Base-by-base conservation (phyloP, 176 grass and related monocot genomes). In the Areca catechu region DNA sequence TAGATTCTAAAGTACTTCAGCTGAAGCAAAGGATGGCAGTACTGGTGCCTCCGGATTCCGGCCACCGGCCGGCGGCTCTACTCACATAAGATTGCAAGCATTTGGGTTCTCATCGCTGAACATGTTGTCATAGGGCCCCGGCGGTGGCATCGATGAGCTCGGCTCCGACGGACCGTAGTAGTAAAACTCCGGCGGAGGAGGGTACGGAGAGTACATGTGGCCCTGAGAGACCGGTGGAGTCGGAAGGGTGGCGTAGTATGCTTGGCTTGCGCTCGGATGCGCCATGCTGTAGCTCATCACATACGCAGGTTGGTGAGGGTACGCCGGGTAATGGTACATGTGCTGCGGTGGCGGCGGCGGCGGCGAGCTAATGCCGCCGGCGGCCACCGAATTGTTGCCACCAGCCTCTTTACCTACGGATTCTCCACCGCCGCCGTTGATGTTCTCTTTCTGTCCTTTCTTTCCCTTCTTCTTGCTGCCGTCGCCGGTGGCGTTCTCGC, bases 31-130 rank as follows among this genome's bases (percentile, higher is more conserved):
- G 14, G 34, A 43, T 29, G 27, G 27, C 9, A 43, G 34, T 43
- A 43, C 34, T 43, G 34, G 34, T 14, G 34, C 34, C 34, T 43
- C 34, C 10, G 34, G 9, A 43, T 43, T 43, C 34, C 34, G 34
- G 34, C 34, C 34, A 12, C 9, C 34, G 0, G 34, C 34, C 34
- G 34, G 34, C n/a, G 6, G 53, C 15, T 5, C 18, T 17, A 3
- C 16, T 80, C 71, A 81, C 78, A 81, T 81, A 9, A 81, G 47
- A 47, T 24, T 50, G 78, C 78, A 81, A 1, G 65, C 68, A 52
- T 81, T 75, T 20, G 71, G 71, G 37, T 81, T 81, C 51, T 75
- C 78, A 5, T 81, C 78, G 78, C 66, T 81, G 78, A 81, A 81
- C 7, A 81, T 55, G 47, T 58, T 20, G 48, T 30, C 24, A 24